Evolutionary conservation across 305 asterid species (phyloP).

Genomic region (Ajuga reptans): DNA sequence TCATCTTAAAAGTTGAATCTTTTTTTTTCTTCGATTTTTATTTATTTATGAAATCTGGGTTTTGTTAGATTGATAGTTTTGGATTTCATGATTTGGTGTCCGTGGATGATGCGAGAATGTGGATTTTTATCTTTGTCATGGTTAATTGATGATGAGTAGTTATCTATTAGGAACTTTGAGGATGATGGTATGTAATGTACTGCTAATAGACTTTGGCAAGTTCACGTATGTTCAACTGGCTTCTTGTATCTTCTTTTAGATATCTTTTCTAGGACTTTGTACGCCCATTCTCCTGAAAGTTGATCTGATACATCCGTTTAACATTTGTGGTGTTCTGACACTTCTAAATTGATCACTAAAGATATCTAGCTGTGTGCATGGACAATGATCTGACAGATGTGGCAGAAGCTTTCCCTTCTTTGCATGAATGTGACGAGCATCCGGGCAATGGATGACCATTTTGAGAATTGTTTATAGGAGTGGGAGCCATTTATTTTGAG

Average conservation of each 20-base stretch:
- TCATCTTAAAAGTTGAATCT: not conserved
- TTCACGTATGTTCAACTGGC: not conserved
- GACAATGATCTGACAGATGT: not conserved
- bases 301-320: conserved; percentile 2
- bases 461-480: not conserved
- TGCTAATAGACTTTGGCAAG: not conserved
- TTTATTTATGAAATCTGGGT: not conserved
- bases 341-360: not conserved
- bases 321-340: not conserved
- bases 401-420: not conserved
- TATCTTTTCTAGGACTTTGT: not conserved
- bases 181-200: not conserved
- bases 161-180: not conserved
- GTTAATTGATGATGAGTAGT: not conserved
- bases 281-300: not conserved
- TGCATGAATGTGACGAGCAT: not conserved
- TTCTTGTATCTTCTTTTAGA: not conserved
- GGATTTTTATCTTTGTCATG: not conserved
- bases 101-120: not conserved
- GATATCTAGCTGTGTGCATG: not conserved
- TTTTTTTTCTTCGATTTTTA: not conserved
- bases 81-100: not conserved
- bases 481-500: not conserved
- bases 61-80: not conserved
- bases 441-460: not conserved